phyloP scores from a whole-genome alignment of 1,284 basidiomycete species.

The Ceratorhiza oryzae-sativae region DNA sequence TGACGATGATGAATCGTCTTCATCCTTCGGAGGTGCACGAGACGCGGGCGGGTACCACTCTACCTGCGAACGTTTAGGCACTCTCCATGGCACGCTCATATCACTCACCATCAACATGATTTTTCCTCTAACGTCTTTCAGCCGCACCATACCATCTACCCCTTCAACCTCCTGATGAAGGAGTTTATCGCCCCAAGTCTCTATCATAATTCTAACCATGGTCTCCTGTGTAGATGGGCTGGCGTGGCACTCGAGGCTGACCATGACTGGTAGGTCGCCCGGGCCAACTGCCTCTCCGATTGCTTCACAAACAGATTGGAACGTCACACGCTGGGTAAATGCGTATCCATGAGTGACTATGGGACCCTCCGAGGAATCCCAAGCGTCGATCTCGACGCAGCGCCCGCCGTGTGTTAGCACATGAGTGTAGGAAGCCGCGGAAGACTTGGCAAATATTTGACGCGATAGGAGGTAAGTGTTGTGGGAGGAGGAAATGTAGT shows the following conservation, averaged over 20 bases:
- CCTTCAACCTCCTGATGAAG: constrained; percentile 22
- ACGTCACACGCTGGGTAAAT: constrained; percentile 38
- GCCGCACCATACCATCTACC: constrained; percentile 42
- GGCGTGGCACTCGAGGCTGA: constrained; percentile 50
- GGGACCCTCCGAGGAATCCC: constrained; percentile 46
- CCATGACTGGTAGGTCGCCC: constrained; percentile 45
- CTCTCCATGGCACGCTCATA: neutral
- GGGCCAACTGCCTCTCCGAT: constrained; percentile 39
- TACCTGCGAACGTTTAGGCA: constrained; percentile 6
- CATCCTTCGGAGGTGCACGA: constrained; percentile 19
- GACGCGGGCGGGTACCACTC: constrained; percentile 38
- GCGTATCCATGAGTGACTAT: constrained; percentile 48
- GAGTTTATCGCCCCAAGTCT: constrained; percentile 49
- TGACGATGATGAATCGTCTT: constrained; percentile 20
- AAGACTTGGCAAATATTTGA: constrained; percentile 48
- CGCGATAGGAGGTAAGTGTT: constrained; percentile 49
- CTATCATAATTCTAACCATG: constrained; percentile 48
- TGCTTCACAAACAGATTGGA: constrained; percentile 40
- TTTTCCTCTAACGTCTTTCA: constrained; percentile 46
- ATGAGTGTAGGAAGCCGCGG: constrained; percentile 47
- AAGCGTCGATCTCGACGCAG: constrained; percentile 51
- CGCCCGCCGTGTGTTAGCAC: constrained; percentile 47
- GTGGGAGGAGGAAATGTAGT: constrained; percentile 44
- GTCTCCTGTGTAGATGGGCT: constrained; percentile 46
- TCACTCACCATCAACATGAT: constrained; percentile 47